Conservation (phyloP, 2,329 filamentous ascomycete species). For the Trichoderma gracile region DNA sequence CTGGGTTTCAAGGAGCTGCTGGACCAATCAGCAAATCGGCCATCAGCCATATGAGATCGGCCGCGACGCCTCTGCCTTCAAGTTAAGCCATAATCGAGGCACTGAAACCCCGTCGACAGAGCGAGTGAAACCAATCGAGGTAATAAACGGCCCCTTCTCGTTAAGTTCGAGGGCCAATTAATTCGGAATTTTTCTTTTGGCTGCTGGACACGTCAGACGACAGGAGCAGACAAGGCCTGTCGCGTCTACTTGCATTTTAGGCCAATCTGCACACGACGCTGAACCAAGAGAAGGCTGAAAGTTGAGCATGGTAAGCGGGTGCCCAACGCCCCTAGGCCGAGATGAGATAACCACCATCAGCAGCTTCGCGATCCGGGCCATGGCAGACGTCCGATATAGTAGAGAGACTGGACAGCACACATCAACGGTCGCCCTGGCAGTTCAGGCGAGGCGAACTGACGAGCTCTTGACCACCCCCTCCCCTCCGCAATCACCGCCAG, state of each 20-base stretch:
- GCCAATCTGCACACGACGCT: background rate
- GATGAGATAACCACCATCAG: conserved; percentile 2
- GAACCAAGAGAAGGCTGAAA: conserved; percentile 18
- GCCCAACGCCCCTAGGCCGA: background rate
- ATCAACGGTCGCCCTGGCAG: background rate
- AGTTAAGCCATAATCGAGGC: conserved; percentile 15
- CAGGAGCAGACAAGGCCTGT: background rate
- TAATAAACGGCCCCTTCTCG: conserved; percentile 16
- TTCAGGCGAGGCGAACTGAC: background rate
- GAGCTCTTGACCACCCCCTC: background rate
- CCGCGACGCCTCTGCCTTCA: conserved; percentile 21
- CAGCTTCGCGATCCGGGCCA: background rate
- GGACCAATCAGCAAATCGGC: conserved; percentile 17
- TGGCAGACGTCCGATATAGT: background rate
- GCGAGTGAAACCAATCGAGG: conserved; percentile 25
- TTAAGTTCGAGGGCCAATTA: background rate
- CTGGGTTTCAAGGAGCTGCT: conserved; percentile 25
- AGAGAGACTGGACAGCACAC: background rate
- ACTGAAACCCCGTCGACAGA: conserved; percentile 22
- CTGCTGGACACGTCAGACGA: conserved; percentile 18
- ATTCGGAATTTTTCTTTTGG: background rate
- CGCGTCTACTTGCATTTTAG: conserved; percentile 1
- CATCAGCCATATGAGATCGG: conserved; percentile 18
- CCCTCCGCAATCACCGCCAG: conserved; percentile 15
- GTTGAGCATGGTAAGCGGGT: conserved; percentile 9